phyloP scores from a whole-genome alignment of 192 early-diverging fungal species.

The Geranomyces variabilis region DNA sequence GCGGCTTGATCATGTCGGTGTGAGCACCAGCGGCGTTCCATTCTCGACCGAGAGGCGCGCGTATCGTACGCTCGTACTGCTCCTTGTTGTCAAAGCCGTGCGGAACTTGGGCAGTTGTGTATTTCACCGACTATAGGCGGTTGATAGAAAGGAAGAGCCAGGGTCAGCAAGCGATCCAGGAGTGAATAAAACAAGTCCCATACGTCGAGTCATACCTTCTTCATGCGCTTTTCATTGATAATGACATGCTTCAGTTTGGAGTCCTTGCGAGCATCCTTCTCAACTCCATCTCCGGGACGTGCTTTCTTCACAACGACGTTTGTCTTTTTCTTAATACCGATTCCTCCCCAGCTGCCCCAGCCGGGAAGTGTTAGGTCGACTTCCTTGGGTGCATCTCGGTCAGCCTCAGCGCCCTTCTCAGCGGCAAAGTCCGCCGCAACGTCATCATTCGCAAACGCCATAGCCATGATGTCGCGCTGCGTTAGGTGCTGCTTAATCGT shows the following conservation, averaged over 20 bases:
- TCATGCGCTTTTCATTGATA: constrained; percentile 85
- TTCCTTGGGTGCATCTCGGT: constrained; percentile 77
- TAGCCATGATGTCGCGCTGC: constrained; percentile 83
- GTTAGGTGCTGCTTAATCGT: constrained; percentile 55
- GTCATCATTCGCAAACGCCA: constrained; percentile 95
- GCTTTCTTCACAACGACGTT: constrained; percentile 61
- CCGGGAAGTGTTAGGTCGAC: constrained; percentile 88
- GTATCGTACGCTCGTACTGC: constrained; percentile 87
- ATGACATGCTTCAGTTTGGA: constrained; percentile 83
- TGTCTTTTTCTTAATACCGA: constrained; percentile 65
- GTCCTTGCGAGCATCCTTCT: constrained; percentile 53
- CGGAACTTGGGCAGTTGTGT: constrained; percentile 73
- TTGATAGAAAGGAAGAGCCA: background rate
- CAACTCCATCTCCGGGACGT: constrained; percentile 45
- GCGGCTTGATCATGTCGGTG: constrained; percentile 76
- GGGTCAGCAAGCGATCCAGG: background rate
- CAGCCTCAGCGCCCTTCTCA: constrained; percentile 74
- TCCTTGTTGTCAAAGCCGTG: constrained; percentile 81
- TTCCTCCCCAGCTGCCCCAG: constrained; percentile 88
- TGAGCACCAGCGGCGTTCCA: constrained; percentile 86
- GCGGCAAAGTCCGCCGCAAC: constrained; percentile 85
- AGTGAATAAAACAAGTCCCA: background rate
- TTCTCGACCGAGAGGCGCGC: constrained; percentile 89
- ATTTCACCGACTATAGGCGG: constrained; percentile 62
- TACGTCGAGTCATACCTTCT: constrained; percentile 62